Conservation (phyloP, 441 rosid genomes). For the Daphne laureola region DNA sequence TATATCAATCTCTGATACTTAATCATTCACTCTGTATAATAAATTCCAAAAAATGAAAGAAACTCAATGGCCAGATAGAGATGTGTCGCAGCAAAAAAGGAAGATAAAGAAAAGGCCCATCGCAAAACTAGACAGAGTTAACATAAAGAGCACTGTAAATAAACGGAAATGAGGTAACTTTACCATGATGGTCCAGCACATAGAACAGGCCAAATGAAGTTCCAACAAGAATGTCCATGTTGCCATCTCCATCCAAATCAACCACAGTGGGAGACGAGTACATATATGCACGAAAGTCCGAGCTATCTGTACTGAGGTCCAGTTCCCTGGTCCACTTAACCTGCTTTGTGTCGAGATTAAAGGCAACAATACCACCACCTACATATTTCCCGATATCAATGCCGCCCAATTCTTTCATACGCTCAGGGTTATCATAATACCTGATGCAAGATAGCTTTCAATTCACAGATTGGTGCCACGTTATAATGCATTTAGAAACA, state of each 20-base stretch:
- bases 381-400: constrained; percentile 87
- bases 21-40: no score
- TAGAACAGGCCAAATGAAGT: constrained; percentile 96
- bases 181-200: constrained; percentile 94
- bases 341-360: constrained; percentile 95
- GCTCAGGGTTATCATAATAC: constrained; percentile 93
- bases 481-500: not conserved
- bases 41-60: no score
- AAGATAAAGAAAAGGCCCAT: not conserved
- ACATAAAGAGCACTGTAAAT: constrained; percentile 1
- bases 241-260: constrained; percentile 99
- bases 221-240: constrained; percentile 96
- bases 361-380: constrained; percentile 82
- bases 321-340: constrained; percentile 83
- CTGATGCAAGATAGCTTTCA: constrained; percentile 29
- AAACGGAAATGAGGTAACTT: constrained; percentile 11
- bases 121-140: not conserved
- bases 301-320: constrained; percentile 75
- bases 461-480: not conserved
- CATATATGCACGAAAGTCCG: constrained; percentile 73
- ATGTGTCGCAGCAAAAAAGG: no score
- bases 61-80: no score
- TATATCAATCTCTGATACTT: no score
- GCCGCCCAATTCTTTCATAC: constrained; percentile 76
- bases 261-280: constrained; percentile 91